Evolutionary conservation across 305 asterid genomes (phyloP).

Genomic region (Rubia peregrina): DNA sequence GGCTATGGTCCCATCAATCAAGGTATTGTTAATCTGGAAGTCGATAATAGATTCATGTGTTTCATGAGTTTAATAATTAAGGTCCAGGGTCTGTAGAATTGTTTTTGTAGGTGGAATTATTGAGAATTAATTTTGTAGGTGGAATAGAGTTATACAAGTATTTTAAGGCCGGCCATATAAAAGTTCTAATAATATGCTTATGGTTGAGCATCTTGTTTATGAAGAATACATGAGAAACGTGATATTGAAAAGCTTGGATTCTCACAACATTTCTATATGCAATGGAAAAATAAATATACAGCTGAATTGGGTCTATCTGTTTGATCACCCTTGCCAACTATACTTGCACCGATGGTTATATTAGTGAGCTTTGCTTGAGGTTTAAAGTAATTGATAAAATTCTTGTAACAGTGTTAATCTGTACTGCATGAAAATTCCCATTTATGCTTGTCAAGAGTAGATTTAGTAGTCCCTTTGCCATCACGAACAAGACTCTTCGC

Average conservation of each 20-base stretch:
- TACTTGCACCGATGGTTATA: background rate
- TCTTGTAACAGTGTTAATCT: background rate
- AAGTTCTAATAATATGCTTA: background rate
- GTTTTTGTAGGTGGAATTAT: too few relatives aligned
- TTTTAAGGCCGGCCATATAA: background rate
- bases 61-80: background rate
- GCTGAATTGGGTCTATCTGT: background rate
- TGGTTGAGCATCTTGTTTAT: background rate
- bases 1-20: conserved; percentile 83
- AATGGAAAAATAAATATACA: background rate
- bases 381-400: background rate
- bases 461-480: background rate
- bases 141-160: too few relatives aligned
- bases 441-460: background rate
- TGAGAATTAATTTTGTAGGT: too few relatives aligned
- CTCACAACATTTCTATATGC: background rate
- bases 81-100: too few relatives aligned
- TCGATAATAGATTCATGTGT: background rate
- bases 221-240: background rate
- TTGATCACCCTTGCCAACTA: background rate
- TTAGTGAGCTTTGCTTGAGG: background rate
- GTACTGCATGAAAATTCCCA: background rate
- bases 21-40: conserved; percentile 35
- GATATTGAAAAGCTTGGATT: background rate
- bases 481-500: too few relatives aligned